These are phyloP conservation scores for Podospora appendiculata DNA, from an alignment of 495 filamentous ascomycete genomes.

Conservation along the genomic window DNA sequence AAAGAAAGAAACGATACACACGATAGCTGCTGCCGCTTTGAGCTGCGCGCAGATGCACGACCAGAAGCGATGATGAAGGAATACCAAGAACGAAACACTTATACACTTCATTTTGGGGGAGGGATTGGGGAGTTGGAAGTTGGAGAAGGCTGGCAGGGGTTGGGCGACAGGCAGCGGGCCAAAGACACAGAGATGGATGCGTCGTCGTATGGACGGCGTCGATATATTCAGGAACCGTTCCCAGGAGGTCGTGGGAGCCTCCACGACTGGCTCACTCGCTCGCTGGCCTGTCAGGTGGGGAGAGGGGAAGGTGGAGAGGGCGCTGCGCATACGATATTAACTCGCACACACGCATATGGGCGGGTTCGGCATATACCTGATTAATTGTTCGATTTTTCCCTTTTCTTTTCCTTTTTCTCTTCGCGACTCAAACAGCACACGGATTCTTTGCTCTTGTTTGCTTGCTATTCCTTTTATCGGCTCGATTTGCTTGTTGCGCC, in stretches of 20 bases:
- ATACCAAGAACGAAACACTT: no score
- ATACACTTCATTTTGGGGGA: neutral
- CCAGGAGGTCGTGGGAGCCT: neutral
- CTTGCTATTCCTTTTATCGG: neutral
- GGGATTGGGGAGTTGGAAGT: neutral
- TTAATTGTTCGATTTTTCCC: constrained; percentile 3
- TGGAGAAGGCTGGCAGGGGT: neutral
- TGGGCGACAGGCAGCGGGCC: neutral
- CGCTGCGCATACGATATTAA: neutral
- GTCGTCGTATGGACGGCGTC: neutral
- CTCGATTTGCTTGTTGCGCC: constrained; percentile 2
- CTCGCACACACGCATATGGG: neutral
- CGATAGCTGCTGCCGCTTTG: neutral
- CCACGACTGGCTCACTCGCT: neutral
- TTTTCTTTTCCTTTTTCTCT: constrained; percentile 1
- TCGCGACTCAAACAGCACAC: no score
- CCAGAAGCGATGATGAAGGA: constrained; percentile 6
- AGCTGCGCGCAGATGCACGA: constrained; percentile 1
- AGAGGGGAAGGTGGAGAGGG: neutral
- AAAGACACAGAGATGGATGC: no score
- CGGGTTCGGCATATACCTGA: constrained; percentile 2
- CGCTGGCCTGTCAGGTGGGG: neutral
- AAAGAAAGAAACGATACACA: constrained; percentile 8
- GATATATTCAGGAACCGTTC: neutral
- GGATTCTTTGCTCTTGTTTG: neutral